Conservation (phyloP, 345 rosid genomes). For the Luvunga scandens region DNA sequence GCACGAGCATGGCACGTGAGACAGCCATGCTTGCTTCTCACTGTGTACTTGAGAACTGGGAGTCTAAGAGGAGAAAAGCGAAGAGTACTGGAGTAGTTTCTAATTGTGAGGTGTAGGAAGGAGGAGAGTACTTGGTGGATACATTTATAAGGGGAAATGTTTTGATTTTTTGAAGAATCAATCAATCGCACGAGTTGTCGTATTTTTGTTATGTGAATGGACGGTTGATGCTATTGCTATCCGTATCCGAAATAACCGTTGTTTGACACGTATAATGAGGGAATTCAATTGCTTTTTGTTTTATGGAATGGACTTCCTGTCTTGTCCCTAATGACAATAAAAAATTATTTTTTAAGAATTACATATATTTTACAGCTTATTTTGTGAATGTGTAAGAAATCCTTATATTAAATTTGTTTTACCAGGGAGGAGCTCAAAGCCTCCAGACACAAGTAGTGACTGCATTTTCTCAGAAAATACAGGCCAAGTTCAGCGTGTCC, state of each 20-base stretch:
- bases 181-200: background rate
- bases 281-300: background rate
- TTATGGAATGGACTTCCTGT: background rate
- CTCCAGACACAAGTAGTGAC: too few species aligned
- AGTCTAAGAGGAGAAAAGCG: background rate
- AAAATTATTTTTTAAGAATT: too few species aligned
- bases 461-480: too few species aligned
- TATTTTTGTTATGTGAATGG: background rate
- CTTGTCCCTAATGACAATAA: background rate
- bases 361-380: too few species aligned
- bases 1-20: conserved; percentile 33
- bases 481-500: too few species aligned
- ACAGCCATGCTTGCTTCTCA: conserved; percentile 27
- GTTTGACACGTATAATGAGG: conserved; percentile 17
- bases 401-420: too few species aligned
- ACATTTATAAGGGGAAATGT: conserved; percentile 21
- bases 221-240: conserved; percentile 18
- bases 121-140: background rate
- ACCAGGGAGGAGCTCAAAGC: too few species aligned
- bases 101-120: background rate
- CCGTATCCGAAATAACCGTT: too few species aligned
- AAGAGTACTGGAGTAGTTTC: background rate
- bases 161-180: too few species aligned
- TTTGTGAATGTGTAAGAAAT: too few species aligned
- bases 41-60: background rate